Conservation (phyloP, 1,284 basidiomycete genomes). For the Marasmius tenuissimus region DNA sequence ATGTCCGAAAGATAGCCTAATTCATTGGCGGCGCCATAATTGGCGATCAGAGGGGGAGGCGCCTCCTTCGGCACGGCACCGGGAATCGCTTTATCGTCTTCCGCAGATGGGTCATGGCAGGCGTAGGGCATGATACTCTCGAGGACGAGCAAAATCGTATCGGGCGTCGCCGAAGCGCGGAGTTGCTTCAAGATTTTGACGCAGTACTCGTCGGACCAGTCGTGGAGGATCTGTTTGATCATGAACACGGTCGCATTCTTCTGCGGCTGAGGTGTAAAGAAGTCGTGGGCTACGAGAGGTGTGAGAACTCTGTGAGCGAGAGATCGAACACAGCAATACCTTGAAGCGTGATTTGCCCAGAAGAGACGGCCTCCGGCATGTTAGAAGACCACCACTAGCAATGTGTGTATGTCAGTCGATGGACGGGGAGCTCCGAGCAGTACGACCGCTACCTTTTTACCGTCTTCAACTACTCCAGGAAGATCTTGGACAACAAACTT, state of each 20-base stretch:
- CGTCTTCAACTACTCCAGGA: slow-evolving; percentile 29
- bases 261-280: too few relatives aligned
- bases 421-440: background rate
- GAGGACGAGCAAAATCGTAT: too few relatives aligned
- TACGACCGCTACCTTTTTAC: slow-evolving; percentile 23
- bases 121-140: too few relatives aligned
- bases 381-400: slow-evolving; percentile 31
- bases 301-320: slow-evolving; percentile 36
- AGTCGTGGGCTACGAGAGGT: slow-evolving; percentile 19
- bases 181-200: slow-evolving; percentile 29
- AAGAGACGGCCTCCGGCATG: slow-evolving; percentile 23
- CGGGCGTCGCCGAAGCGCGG: slow-evolving; percentile 30
- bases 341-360: slow-evolving; percentile 26
- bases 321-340: slow-evolving; percentile 15
- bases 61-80: too few relatives aligned
- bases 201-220: slow-evolving; percentile 33
- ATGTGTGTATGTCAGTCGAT: background rate
- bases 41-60: too few relatives aligned
- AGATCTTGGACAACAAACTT: slow-evolving; percentile 39
- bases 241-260: too few relatives aligned
- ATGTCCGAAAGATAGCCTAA: too few relatives aligned
- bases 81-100: too few relatives aligned
- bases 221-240: slow-evolving; percentile 31
- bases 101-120: too few relatives aligned
- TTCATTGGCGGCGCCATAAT: too few relatives aligned